Evolutionary conservation across 2,329 filamentous ascomycete genomes (phyloP).

Genomic region (Ceratocystis huliohia): DNA sequence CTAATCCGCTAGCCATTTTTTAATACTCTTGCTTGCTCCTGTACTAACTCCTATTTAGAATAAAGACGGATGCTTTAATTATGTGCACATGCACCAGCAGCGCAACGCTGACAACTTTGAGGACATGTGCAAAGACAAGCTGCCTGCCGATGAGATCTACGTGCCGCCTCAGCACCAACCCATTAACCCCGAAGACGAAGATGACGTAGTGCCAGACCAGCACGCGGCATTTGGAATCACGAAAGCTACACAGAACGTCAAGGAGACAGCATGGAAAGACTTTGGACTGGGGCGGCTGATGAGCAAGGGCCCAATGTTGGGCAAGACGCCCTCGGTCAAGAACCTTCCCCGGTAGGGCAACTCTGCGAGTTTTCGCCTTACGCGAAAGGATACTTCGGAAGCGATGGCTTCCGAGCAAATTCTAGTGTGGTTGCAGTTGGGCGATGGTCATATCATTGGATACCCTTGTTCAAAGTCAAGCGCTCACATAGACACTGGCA

Average conservation of each 20-base stretch:
- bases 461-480: background rate
- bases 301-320: constrained; percentile 42
- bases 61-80: constrained; percentile 64
- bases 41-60: constrained; percentile 33
- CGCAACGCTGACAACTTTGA: constrained; percentile 70
- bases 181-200: constrained; percentile 76
- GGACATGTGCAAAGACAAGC: constrained; percentile 57
- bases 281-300: constrained; percentile 60
- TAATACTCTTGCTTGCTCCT: background rate
- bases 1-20: no score
- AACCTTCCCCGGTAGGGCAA: constrained; percentile 23
- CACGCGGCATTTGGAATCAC: constrained; percentile 80
- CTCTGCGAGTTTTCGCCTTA: background rate
- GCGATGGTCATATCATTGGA: background rate
- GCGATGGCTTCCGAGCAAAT: background rate
- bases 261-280: constrained; percentile 67
- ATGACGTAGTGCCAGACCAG: constrained; percentile 78
- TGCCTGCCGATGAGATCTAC: constrained; percentile 68
- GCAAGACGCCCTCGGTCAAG: constrained; percentile 22
- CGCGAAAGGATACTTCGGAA: background rate
- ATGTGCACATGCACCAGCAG: constrained; percentile 60
- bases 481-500: background rate
- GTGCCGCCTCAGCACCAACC: constrained; percentile 70
- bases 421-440: background rate
- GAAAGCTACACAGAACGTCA: constrained; percentile 58